Conservation (phyloP, 345 rosid genomes). For the Eucalyptus tenuipes region DNA sequence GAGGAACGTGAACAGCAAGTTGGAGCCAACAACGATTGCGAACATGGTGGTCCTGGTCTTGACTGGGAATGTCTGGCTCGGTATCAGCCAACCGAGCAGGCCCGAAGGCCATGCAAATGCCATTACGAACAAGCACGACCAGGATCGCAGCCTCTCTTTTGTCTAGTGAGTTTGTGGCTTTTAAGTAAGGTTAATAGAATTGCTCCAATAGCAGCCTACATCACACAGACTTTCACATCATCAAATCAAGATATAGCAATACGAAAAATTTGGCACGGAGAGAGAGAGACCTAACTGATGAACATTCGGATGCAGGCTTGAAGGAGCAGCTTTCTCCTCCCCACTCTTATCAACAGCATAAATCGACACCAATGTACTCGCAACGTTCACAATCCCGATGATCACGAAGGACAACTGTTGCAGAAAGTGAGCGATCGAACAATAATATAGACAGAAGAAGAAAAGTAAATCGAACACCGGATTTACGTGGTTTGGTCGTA, state of each 20-base stretch:
- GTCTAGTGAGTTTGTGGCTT: constrained; percentile 14
- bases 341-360: constrained; percentile 9
- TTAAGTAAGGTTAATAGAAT: constrained; percentile 15
- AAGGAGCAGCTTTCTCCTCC: constrained; percentile 24
- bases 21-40: constrained; percentile 40
- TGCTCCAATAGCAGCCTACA: not conserved
- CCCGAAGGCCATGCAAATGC: constrained; percentile 64
- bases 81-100: constrained; percentile 61
- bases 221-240: not conserved
- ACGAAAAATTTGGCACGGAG: not conserved
- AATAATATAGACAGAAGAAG: too few species aligned
- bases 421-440: too few species aligned
- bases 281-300: not conserved
- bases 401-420: too few species aligned
- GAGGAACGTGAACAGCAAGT: constrained; percentile 59
- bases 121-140: constrained; percentile 31
- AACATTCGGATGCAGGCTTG: constrained; percentile 32
- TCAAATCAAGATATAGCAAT: not conserved
- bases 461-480: too few species aligned
- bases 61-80: constrained; percentile 59
- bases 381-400: constrained; percentile 12
- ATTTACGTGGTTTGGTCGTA: too few species aligned
- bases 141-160: constrained; percentile 21
- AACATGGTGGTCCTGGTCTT: constrained; percentile 51
- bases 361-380: constrained; percentile 20